Conservation (phyloP, 768 basidiomycete species). For the Tylopilus vinaceipallidus region DNA sequence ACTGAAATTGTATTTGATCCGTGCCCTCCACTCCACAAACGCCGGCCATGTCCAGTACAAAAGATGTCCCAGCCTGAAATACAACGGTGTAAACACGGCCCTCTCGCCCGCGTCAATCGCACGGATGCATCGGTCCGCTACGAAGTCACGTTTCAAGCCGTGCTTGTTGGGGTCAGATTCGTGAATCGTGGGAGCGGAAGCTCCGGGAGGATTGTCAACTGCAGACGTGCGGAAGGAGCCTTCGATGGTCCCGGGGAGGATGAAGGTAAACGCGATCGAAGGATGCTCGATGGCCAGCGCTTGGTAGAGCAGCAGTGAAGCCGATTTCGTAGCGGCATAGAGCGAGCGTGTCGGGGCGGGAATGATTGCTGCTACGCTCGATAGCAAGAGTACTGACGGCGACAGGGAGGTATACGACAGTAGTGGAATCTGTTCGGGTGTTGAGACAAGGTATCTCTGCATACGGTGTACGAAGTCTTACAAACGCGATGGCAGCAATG, state of each 20-base stretch:
- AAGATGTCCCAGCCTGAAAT: constrained; percentile 47
- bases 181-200: constrained; percentile 29
- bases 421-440: constrained; percentile 62
- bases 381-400: constrained; percentile 77
- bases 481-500: constrained; percentile 67
- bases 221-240: constrained; percentile 80
- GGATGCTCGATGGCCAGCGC: constrained; percentile 81
- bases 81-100: constrained; percentile 55
- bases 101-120: constrained; percentile 60
- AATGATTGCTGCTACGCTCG: constrained; percentile 73
- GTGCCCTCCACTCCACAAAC: constrained; percentile 55
- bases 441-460: not conserved
- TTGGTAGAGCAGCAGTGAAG: constrained; percentile 75
- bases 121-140: constrained; percentile 57
- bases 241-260: constrained; percentile 71
- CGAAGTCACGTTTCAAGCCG: constrained; percentile 57
- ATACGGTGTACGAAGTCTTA: constrained; percentile 35
- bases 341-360: constrained; percentile 85
- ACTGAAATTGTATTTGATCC: constrained; percentile 62
- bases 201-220: constrained; percentile 49
- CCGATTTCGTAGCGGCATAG: constrained; percentile 82
- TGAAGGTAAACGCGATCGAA: constrained; percentile 54
- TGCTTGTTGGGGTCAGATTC: constrained; percentile 54
- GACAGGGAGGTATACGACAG: constrained; percentile 59
- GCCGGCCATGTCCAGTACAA: constrained; percentile 65